These are phyloP conservation scores for Penicillium roqueforti DNA, from an alignment of 495 filamentous ascomycete genomes.

Conservation along the genomic window DNA sequence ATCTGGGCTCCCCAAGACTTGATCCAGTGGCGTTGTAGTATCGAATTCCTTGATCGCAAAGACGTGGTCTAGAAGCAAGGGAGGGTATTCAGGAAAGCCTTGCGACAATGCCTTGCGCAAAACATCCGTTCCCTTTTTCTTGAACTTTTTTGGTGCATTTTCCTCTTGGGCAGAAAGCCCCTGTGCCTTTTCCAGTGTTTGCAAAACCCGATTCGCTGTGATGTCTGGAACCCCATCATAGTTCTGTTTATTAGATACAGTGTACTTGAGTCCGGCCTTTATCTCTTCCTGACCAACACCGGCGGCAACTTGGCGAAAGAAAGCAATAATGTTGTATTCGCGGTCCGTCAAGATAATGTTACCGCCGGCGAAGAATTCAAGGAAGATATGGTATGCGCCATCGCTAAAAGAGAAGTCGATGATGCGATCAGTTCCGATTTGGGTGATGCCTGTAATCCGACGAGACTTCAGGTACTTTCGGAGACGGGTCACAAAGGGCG, in stretches of 20 bases:
- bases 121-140: constrained; percentile 74
- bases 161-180: constrained; percentile 50
- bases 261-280: constrained; percentile 70
- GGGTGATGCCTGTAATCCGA: constrained; percentile 71
- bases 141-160: constrained; percentile 61
- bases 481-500: constrained; percentile 73
- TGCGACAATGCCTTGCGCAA: constrained; percentile 74
- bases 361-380: constrained; percentile 96
- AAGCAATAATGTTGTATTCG: constrained; percentile 69
- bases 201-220: constrained; percentile 64
- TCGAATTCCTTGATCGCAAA: constrained; percentile 67
- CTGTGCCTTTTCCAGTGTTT: constrained; percentile 63
- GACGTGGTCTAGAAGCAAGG: constrained; percentile 80
- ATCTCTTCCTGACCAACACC: constrained; percentile 72
- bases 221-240: constrained; percentile 67
- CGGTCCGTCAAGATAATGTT: constrained; percentile 89
- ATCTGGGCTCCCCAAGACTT: constrained; percentile 62
- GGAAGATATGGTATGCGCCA: constrained; percentile 77
- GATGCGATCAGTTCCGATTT: constrained; percentile 90
- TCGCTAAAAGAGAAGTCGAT: constrained; percentile 91
- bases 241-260: constrained; percentile 77
- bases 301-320: constrained; percentile 73
- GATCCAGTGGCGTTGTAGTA: constrained; percentile 55
- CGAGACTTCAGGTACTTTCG: constrained; percentile 86
- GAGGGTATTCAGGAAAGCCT: constrained; percentile 81